Percentiles rank a stretch among this genome's conserved stretches.
These are phyloP conservation scores for Torrubiella hemipterigena DNA, from an alignment of 2,329 filamentous ascomycete genomes.

Conservation along the genomic window DNA sequence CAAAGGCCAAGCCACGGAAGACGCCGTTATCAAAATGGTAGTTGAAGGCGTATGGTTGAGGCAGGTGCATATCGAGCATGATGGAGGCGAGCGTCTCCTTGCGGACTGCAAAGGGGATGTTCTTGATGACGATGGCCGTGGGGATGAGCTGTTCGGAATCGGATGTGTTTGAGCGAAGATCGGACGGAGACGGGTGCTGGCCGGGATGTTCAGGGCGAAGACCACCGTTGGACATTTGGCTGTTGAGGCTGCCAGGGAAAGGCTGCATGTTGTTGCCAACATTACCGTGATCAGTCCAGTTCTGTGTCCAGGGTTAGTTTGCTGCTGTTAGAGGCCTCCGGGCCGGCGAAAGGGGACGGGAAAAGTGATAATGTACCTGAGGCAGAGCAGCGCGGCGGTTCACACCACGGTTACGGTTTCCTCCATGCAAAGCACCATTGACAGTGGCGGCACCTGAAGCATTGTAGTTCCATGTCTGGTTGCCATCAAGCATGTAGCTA, in stretches of 20 bases:
- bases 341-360: not conserved
- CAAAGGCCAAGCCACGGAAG: slow-evolving; percentile 90
- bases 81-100: slow-evolving; percentile 88
- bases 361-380: slow-evolving; percentile 50
- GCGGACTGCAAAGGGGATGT: slow-evolving; percentile 96
- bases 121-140: slow-evolving; percentile 98
- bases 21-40: slow-evolving; percentile 99
- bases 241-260: slow-evolving; percentile 21
- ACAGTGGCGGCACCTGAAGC: slow-evolving; percentile 53
- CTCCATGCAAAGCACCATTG: slow-evolving; percentile 53
- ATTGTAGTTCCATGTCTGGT: slow-evolving; percentile 68
- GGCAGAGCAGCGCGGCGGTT: slow-evolving; percentile 54
- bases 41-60: slow-evolving; percentile 96
- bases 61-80: slow-evolving; percentile 90
- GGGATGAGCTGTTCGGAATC: slow-evolving; percentile 84
- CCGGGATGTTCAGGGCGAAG: slow-evolving; percentile 31
- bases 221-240: slow-evolving; percentile 24
- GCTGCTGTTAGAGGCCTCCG: slow-evolving; percentile 4
- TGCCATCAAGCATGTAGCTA: slow-evolving; percentile 50
- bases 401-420: slow-evolving; percentile 42
- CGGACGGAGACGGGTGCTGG: slow-evolving; percentile 25
- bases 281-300: slow-evolving; percentile 36
- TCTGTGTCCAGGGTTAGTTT: slow-evolving; percentile 19
- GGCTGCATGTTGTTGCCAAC: slow-evolving; percentile 23
- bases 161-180: slow-evolving; percentile 28